Conservation (phyloP, 345 rosid genomes). For the Populus alba region DNA sequence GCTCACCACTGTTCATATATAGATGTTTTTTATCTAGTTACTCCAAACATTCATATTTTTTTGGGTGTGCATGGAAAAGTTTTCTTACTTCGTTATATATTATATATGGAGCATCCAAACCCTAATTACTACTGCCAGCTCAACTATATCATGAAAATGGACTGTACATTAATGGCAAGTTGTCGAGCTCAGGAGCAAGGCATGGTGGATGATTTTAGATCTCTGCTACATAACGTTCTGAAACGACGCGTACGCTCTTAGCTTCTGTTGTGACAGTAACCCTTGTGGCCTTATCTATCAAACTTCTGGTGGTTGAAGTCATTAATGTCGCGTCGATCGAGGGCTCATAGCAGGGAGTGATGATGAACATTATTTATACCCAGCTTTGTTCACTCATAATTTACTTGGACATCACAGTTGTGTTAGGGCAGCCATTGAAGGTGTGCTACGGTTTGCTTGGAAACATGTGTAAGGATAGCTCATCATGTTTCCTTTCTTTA, state of each 20-base stretch:
- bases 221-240: not conserved
- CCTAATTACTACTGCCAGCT: not conserved
- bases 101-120: not conserved
- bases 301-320: constrained; percentile 20
- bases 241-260: not conserved
- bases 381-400: not conserved
- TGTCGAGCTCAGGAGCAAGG: not conserved
- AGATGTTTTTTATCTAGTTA: not conserved
- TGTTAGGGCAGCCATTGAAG: not conserved
- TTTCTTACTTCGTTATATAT: too few species aligned
- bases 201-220: not conserved
- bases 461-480: constrained; percentile 14
- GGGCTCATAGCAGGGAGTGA: not conserved
- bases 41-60: too few species aligned
- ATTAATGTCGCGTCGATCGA: constrained; percentile 27
- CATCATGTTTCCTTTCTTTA: constrained; percentile 2
- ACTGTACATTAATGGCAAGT: not conserved
- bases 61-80: not conserved
- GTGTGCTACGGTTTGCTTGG: not conserved
- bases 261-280: constrained; percentile 3
- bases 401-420: constrained; percentile 8
- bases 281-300: constrained; percentile 3
- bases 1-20: not conserved
- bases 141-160: not conserved
- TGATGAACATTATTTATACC: constrained; percentile 13